phyloP scores from a whole-genome alignment of 2,329 filamentous ascomycete species.

The Cytospora paraplurivora region DNA sequence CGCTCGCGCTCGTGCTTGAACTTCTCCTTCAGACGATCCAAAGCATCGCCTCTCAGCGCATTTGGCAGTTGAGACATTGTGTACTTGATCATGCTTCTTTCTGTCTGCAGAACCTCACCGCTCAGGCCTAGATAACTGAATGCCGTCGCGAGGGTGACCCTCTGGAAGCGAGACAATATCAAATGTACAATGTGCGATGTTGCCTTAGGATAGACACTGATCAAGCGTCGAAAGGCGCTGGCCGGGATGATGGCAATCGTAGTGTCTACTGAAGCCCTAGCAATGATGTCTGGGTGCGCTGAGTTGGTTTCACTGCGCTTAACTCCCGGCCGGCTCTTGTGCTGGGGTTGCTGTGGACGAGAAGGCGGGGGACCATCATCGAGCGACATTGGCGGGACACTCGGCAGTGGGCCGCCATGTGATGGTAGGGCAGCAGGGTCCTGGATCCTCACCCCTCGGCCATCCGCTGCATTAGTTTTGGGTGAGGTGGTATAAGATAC shows the following conservation, averaged over 20 bases:
- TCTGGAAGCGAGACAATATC: conserved; percentile 88
- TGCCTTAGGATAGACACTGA: conserved; percentile 91
- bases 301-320: conserved; percentile 64
- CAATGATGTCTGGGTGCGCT: conserved; percentile 94
- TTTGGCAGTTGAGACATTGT: conserved; percentile 91
- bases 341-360: conserved; percentile 34
- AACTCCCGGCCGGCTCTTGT: conserved; percentile 42
- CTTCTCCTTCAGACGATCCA: conserved; percentile 88
- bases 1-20: conserved; percentile 84
- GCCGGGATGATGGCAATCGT: conserved; percentile 98
- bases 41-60: conserved; percentile 78
- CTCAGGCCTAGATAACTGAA: conserved; percentile 93
- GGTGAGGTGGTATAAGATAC: conserved; percentile 46
- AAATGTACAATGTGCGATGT: conserved; percentile 98
- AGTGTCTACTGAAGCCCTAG: conserved; percentile 92
- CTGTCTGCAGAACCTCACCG: conserved; percentile 87
- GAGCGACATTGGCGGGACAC: conserved; percentile 75
- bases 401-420: conserved; percentile 49
- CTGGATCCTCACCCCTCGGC: conserved; percentile 31
- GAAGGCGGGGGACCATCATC: conserved; percentile 46
- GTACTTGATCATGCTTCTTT: conserved; percentile 91
- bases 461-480: conserved; percentile 35
- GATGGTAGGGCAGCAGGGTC: conserved; percentile 37
- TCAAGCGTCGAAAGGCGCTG: conserved; percentile 89
- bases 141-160: conserved; percentile 91